Conservation (phyloP, 2,329 filamentous ascomycete species). For the Cordyceps farinosa region DNA sequence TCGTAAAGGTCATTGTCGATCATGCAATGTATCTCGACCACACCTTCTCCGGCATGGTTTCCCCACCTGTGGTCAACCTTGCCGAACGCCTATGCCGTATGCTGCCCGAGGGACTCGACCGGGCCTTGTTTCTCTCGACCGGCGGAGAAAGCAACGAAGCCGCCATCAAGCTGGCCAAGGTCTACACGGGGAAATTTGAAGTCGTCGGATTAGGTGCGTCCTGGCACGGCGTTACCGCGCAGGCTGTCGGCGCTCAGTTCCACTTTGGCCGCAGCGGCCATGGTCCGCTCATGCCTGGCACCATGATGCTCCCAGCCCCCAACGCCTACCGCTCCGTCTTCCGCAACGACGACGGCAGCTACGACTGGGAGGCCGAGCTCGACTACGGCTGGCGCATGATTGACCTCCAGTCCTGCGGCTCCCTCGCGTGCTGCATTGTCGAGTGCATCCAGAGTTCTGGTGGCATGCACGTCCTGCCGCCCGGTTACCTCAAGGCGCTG, state of each 20-base stretch:
- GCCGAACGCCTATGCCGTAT: constrained; percentile 47
- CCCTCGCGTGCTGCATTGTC: constrained; percentile 60
- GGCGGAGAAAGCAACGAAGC: constrained; percentile 58
- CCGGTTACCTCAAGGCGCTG: constrained; percentile 55
- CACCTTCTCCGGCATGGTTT: constrained; percentile 57
- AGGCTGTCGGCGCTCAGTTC: constrained; percentile 52
- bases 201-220: constrained; percentile 57
- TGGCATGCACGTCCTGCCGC: constrained; percentile 57
- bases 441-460: constrained; percentile 58
- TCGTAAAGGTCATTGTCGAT: constrained; percentile 49
- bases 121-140: constrained; percentile 56
- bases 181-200: constrained; percentile 62
- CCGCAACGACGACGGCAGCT: constrained; percentile 52
- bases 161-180: constrained; percentile 62
- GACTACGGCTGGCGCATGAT: constrained; percentile 59
- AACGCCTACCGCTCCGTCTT: constrained; percentile 60
- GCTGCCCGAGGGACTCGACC: constrained; percentile 48
- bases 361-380: constrained; percentile 61
- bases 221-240: constrained; percentile 60
- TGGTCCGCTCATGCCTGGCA: constrained; percentile 51
- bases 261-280: constrained; percentile 50
- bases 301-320: constrained; percentile 55
- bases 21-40: constrained; percentile 54
- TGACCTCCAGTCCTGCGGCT: constrained; percentile 56
- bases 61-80: constrained; percentile 53